phyloP scores from a whole-genome alignment of 1,284 basidiomycete species.

The Sutorius eximius region DNA sequence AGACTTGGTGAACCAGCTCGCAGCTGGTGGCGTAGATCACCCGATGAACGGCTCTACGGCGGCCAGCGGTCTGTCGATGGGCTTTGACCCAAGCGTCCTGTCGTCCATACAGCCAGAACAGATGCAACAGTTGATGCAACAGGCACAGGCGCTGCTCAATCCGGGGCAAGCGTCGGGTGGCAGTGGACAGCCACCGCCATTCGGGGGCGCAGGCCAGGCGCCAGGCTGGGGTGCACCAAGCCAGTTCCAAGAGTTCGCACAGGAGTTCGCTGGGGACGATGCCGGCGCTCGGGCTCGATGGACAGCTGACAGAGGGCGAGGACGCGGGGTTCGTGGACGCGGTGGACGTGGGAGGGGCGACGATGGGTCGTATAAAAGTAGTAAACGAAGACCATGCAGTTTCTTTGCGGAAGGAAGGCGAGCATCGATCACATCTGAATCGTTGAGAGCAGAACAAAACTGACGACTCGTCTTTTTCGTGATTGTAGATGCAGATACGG shows the following conservation, averaged over 20 bases:
- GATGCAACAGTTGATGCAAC: constrained; percentile 62
- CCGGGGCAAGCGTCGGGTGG: constrained; percentile 24
- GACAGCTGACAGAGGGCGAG: constrained; percentile 40
- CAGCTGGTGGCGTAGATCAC: constrained; percentile 38
- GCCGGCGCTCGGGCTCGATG: constrained; percentile 42
- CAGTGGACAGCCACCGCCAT: constrained; percentile 27
- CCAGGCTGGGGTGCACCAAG: constrained; percentile 30
- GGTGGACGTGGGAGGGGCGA: constrained; percentile 50
- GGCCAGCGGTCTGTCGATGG: constrained; percentile 18
- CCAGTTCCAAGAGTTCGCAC: constrained; percentile 38
- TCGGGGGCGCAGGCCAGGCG: constrained; percentile 24
- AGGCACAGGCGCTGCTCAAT: constrained; percentile 41
- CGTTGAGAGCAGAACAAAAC: constrained; percentile 42
- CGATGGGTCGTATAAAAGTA: constrained; percentile 62
- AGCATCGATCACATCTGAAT: constrained; percentile 52
- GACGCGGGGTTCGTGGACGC: constrained; percentile 34
- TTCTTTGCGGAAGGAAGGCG: constrained; percentile 87
- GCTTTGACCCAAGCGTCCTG: constrained; percentile 39
- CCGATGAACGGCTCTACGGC: constrained; percentile 21
- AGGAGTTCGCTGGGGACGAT: constrained; percentile 37
- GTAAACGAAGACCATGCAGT: constrained; percentile 82
- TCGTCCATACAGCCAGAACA: constrained; percentile 53
- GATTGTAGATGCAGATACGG: constrained; percentile 78
- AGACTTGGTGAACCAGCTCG: constrained; percentile 67
- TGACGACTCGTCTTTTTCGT: constrained; percentile 45